phyloP scores from a whole-genome alignment of 2,329 filamentous ascomycete genomes.

The Colletotrichum sp. region DNA sequence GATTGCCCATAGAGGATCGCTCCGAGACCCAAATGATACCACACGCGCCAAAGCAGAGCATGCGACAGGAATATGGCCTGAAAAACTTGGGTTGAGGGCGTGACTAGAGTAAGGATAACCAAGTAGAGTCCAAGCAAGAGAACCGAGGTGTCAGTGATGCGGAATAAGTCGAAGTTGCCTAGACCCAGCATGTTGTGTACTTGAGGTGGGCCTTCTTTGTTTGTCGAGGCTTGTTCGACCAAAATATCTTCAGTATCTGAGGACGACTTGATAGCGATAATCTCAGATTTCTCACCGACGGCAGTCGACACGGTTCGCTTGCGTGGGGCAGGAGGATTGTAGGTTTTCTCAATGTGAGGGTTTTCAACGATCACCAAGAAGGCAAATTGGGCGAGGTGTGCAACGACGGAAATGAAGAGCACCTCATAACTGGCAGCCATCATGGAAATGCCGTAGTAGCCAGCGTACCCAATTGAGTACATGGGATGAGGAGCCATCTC shows the following conservation, averaged over 20 bases:
- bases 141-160: slow-evolving; percentile 83
- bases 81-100: slow-evolving; percentile 77
- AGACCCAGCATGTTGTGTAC: slow-evolving; percentile 86
- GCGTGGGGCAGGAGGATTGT: slow-evolving; percentile 86
- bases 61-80: slow-evolving; percentile 82
- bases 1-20: slow-evolving; percentile 86
- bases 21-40: slow-evolving; percentile 90
- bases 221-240: slow-evolving; percentile 23
- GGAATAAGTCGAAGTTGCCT: slow-evolving; percentile 85
- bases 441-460: slow-evolving; percentile 97
- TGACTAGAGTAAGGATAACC: slow-evolving; percentile 73
- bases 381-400: slow-evolving; percentile 91
- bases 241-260: slow-evolving; percentile 18
- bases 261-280: slow-evolving; percentile 3
- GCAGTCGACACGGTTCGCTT: slow-evolving; percentile 47
- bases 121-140: slow-evolving; percentile 80
- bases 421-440: slow-evolving; percentile 99
- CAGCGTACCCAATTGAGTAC: slow-evolving; percentile 98
- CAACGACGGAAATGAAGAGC: slow-evolving; percentile 93
- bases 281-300: slow-evolving; percentile 27
- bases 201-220: slow-evolving; percentile 58
- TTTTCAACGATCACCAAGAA: slow-evolving; percentile 94
- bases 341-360: slow-evolving; percentile 97
- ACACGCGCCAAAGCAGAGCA: slow-evolving; percentile 83
- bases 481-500: slow-evolving; percentile 99